A percentile compares a stretch with the other conserved stretches of the same genome.
phyloP scores from a whole-genome alignment of 768 basidiomycete species.

The Lactarius sp. region DNA sequence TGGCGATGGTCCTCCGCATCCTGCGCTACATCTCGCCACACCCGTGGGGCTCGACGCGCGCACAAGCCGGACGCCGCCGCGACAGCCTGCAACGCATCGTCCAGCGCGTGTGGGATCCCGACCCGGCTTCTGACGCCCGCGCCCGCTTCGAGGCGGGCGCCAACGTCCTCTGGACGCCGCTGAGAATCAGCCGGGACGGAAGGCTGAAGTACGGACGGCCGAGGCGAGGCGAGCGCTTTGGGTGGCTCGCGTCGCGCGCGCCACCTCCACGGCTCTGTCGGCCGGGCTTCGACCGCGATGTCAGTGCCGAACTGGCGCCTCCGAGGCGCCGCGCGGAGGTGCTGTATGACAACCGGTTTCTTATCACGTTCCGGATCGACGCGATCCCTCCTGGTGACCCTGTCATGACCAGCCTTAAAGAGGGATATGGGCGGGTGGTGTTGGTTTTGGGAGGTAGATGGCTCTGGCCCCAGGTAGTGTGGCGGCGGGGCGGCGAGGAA shows the following conservation, averaged over 20 bases:
- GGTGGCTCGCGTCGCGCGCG: slow-evolving; percentile 61
- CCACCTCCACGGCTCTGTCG: slow-evolving; percentile 37
- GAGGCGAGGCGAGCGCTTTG: slow-evolving; percentile 32
- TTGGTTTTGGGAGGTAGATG: slow-evolving; percentile 41
- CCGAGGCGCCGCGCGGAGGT: slow-evolving; percentile 34
- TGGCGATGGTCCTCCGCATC: slow-evolving; percentile 36
- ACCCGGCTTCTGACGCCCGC: slow-evolving; percentile 29
- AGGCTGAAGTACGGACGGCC: slow-evolving; percentile 4
- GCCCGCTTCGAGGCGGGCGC: slow-evolving; percentile 24
- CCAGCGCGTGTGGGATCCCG: slow-evolving; percentile 41
- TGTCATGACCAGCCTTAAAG: slow-evolving; percentile 28
- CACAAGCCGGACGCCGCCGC: slow-evolving; percentile 54
- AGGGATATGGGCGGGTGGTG: slow-evolving; percentile 29
- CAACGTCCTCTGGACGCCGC: slow-evolving; percentile 22
- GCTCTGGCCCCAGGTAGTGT: slow-evolving; percentile 46
- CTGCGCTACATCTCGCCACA: slow-evolving; percentile 67
- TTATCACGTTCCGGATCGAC: slow-evolving; percentile 43
- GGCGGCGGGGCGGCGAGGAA: slow-evolving; percentile 11
- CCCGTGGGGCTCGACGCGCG: slow-evolving; percentile 68
- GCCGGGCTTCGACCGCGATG: slow-evolving; percentile 37
- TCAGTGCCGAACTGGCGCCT: slow-evolving; percentile 30
- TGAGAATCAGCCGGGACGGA: slow-evolving; percentile 13
- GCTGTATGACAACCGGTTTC: slow-evolving; percentile 65
- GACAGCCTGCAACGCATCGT: slow-evolving; percentile 46
- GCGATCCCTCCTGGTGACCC: slow-evolving; percentile 40